A percentile compares a stretch with the other conserved stretches of the same genome.
Evolutionary conservation across 2,329 filamentous ascomycete genomes (phyloP).

Genomic region (Lecanosticta acicola): DNA sequence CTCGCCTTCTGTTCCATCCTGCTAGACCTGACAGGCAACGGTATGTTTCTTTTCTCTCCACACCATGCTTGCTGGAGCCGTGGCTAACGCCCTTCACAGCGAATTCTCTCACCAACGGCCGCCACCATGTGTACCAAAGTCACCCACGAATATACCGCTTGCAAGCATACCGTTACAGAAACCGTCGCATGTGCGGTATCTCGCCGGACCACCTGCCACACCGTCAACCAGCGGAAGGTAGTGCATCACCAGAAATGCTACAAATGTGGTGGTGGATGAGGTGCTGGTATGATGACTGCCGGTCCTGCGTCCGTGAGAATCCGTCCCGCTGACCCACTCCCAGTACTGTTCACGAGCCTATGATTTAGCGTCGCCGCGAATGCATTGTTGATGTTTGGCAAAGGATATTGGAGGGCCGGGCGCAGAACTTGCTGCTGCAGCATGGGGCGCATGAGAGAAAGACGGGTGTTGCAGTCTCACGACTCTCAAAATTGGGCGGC

Average conservation of each 20-base stretch:
- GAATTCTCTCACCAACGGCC: not conserved
- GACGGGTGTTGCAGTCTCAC: conserved; percentile 5
- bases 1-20: too few species aligned
- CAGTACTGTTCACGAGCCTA: not conserved
- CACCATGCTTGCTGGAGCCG: too few species aligned
- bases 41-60: too few species aligned
- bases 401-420: not conserved
- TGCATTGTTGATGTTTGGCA: not conserved
- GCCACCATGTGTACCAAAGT: conserved; percentile 43
- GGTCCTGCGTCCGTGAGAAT: not conserved
- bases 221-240: conserved; percentile 40
- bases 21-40: too few species aligned
- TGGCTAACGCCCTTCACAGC: not conserved
- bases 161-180: conserved; percentile 41
- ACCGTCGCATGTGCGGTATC: conserved; percentile 45
- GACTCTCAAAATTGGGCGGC: conserved; percentile 2
- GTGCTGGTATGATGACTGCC: not conserved
- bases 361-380: not conserved
- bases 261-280: conserved; percentile 40
- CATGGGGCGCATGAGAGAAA: conserved; percentile 1
- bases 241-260: conserved; percentile 46
- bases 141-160: conserved; percentile 42
- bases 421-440: not conserved
- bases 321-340: not conserved
- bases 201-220: conserved; percentile 38